phyloP scores from a whole-genome alignment of 148 eudicot genomes.

The Cornus controversa region DNA sequence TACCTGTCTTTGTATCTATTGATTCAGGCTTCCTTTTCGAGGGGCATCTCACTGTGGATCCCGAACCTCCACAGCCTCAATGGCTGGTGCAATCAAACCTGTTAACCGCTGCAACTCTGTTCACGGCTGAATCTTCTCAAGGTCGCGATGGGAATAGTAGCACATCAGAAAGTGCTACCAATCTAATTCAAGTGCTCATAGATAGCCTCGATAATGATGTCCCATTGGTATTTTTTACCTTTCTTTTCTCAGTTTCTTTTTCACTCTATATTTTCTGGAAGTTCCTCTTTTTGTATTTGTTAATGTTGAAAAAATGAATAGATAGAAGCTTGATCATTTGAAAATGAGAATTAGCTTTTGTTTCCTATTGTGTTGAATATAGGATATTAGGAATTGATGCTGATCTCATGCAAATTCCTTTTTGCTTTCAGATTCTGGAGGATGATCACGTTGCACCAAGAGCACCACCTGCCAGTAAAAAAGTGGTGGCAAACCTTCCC shows the following conservation, averaged over 20 bases:
- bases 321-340: neutral
- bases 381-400: neutral
- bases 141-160: constrained; percentile 10
- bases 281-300: neutral
- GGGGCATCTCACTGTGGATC: constrained; percentile 92
- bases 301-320: neutral
- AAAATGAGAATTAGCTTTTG: neutral
- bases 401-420: neutral
- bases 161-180: constrained; percentile 20
- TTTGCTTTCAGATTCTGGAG: constrained; percentile 28
- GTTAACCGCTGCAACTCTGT: constrained; percentile 48
- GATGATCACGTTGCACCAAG: constrained; percentile 32
- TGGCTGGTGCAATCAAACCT: constrained; percentile 79
- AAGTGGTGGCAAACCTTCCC: constrained; percentile 78
- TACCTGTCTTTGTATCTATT: neutral
- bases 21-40: constrained; percentile 69
- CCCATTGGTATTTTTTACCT: constrained; percentile 34
- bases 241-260: neutral
- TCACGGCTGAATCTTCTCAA: constrained; percentile 24
- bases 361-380: neutral
- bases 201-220: constrained; percentile 55
- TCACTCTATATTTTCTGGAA: neutral
- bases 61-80: constrained; percentile 79
- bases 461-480: constrained; percentile 92
- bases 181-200: constrained; percentile 51